Evolutionary conservation across 1,284 basidiomycete genomes (phyloP), one percentile per base, ranked within the genome.

Genomic region (Phylloporus gajari): DNA sequence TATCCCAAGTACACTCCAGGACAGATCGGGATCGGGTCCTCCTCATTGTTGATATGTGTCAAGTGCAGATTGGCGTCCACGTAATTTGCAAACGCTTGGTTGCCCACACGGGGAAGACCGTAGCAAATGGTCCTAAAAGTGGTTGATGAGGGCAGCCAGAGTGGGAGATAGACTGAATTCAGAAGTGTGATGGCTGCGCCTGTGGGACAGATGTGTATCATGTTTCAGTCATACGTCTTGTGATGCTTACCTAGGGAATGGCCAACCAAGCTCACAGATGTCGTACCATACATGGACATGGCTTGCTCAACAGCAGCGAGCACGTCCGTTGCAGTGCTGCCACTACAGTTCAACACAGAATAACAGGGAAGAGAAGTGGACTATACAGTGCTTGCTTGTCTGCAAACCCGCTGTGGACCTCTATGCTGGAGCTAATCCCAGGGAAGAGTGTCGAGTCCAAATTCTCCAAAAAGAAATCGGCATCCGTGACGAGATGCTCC

Each of bases 101-200:
- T 93, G 4, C 91, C 92, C 56, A 92, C 91, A 65, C 92, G 86
- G 32, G 92, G 92, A 81, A 91, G 84, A 42, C 89, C 90, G 73
- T 89, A 91, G 1, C 82, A 81, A 38, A 90, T 78, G 5, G 81
- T 81, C 65, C 74, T 72, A 76, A 87, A 81, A 3, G 75, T 75
- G 5, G 80, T 84, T 61, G 76, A 76, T 0, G 75, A 51, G 12
- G 87, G 84, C 4, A 88, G 76, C 68, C 83, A 81, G 15, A 85
- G 75, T 15, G 80, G 80, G 35, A 88, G 82, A 73, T 83, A 86
- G 19, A 87, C 78, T 0, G 84, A 81, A 56, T 88, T 86, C 12
- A 92, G 83, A 11, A 91, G 82, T 2, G 90, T 79, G 65, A 92
- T 76, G 0, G 90, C 90, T 27, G 86, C 90, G 59, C 86, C 85